Conservation (phyloP, 371 early-diverging fungal genomes). For the Mortierella sp. region DNA sequence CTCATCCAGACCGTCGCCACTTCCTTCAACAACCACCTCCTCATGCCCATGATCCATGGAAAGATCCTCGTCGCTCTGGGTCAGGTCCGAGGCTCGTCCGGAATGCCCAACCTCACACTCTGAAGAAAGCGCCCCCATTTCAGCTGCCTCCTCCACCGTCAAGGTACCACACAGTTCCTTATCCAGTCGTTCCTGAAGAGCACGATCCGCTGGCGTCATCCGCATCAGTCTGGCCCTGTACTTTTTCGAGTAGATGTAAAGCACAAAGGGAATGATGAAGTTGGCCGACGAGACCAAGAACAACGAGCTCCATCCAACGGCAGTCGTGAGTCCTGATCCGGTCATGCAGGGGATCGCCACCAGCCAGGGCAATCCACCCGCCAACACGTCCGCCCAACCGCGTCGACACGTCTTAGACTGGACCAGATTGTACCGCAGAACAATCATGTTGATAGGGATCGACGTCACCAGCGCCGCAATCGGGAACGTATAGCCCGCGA, state of each 20-base stretch:
- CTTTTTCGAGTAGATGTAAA: slow-evolving; percentile 74
- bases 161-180: slow-evolving; percentile 12
- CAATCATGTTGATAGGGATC: slow-evolving; percentile 84
- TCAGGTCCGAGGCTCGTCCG: not conserved
- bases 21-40: not conserved
- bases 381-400: slow-evolving; percentile 65
- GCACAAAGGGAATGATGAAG: slow-evolving; percentile 78
- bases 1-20: not conserved
- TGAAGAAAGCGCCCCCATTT: not conserved
- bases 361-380: slow-evolving; percentile 69
- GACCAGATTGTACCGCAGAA: slow-evolving; percentile 75
- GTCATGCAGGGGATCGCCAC: slow-evolving; percentile 66
- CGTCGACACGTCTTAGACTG: slow-evolving; percentile 65
- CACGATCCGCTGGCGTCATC: slow-evolving; percentile 19
- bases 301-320: slow-evolving; percentile 64
- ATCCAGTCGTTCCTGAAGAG: slow-evolving; percentile 16
- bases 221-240: slow-evolving; percentile 42
- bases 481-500: slow-evolving; percentile 77
- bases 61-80: not conserved
- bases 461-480: slow-evolving; percentile 78
- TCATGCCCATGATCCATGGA: too few species aligned
- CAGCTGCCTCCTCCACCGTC: not conserved
- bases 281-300: slow-evolving; percentile 75
- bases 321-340: slow-evolving; percentile 49
- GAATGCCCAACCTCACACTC: not conserved